Conservation (phyloP, 805 yeast species). For the Lipomyces kockii region DNA sequence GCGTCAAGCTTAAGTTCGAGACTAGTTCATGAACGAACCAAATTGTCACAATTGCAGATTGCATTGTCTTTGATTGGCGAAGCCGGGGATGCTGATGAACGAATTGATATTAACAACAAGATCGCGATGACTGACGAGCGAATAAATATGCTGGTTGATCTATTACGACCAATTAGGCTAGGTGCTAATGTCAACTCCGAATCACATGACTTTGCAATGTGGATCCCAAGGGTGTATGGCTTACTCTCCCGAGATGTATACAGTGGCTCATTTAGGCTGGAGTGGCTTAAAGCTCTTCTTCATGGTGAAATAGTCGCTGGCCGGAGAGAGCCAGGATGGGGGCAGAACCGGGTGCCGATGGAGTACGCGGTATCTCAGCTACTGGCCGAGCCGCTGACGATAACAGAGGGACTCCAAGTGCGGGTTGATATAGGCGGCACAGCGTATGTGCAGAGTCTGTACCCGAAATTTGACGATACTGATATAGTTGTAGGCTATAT, state of each 20-base stretch:
- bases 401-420: conserved; percentile 10
- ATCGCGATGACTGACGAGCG: conserved; percentile 27
- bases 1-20: conserved; percentile 21
- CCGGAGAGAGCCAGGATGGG: not conserved
- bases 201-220: conserved; percentile 25
- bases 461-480: not conserved
- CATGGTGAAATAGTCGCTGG: conserved; percentile 20
- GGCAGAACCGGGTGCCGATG: conserved; percentile 28
- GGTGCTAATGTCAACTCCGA: conserved; percentile 27
- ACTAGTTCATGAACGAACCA: conserved; percentile 16
- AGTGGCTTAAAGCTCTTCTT: conserved; percentile 34
- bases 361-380: conserved; percentile 32
- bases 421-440: conserved; percentile 20
- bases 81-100: not conserved
- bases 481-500: conserved; percentile 13
- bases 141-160: conserved; percentile 24
- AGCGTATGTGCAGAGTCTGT: conserved; percentile 8
- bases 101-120: conserved; percentile 7
- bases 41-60: conserved; percentile 5
- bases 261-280: conserved; percentile 26
- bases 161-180: conserved; percentile 29
- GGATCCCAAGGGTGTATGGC: conserved; percentile 37
- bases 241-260: conserved; percentile 21
- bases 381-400: conserved; percentile 12
- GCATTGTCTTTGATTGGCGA: not conserved